Conservation (phyloP, 257 asterid species). For the Petrea volubilis region DNA sequence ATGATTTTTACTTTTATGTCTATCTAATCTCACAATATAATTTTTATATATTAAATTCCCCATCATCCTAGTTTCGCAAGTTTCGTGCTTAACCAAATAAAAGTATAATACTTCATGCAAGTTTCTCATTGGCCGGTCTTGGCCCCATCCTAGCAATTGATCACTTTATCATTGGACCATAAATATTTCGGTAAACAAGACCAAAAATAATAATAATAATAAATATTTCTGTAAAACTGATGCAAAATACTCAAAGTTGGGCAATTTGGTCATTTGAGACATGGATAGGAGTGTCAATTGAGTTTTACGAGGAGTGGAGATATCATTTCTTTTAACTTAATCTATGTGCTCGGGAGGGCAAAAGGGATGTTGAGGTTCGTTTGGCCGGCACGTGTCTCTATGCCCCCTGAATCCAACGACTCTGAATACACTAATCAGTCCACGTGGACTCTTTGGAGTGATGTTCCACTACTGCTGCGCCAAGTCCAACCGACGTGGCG, state of each 20-base stretch:
- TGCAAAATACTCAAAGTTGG: neutral
- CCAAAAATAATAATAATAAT: too few relatives aligned
- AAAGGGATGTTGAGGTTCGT: neutral
- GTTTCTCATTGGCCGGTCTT: too few relatives aligned
- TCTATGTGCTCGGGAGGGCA: neutral
- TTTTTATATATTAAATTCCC: too few relatives aligned
- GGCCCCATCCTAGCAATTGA: too few relatives aligned
- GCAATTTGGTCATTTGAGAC: constrained; percentile 24
- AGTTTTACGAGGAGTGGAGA: constrained; percentile 21
- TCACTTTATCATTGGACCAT: too few relatives aligned
- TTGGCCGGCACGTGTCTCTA: constrained; percentile 31
- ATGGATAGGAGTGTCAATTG: neutral
- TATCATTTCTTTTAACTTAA: neutral
- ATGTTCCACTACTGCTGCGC: neutral
- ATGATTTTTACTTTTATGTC: too few relatives aligned
- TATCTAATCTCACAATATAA: too few relatives aligned
- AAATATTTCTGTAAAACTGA: neutral
- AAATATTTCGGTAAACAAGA: too few relatives aligned
- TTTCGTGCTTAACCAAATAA: too few relatives aligned
- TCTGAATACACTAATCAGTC: neutral
- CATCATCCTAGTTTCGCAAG: too few relatives aligned
- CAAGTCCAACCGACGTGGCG: neutral
- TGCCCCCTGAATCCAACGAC: constrained; percentile 17
- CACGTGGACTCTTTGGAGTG: neutral
- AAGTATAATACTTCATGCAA: too few relatives aligned